phyloP scores from a whole-genome alignment of 495 filamentous ascomycete genomes.

The Penicillium egyptiacum region DNA sequence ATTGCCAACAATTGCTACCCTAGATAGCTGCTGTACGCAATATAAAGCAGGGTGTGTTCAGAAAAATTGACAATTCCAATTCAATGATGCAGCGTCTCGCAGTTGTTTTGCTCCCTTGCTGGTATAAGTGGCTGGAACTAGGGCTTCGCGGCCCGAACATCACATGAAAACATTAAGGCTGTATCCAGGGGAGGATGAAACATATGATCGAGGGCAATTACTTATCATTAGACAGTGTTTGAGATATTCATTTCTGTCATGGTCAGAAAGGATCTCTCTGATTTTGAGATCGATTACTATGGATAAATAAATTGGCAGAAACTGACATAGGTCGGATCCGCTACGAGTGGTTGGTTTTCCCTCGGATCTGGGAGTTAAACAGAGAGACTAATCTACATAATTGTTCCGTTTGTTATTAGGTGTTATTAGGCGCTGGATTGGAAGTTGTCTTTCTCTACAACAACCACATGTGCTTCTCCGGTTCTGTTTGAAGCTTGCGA shows the following conservation, averaged over 20 bases:
- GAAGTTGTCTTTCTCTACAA: not conserved
- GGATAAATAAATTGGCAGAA: not conserved
- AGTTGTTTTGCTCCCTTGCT: conserved; percentile 24
- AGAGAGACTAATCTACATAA: not conserved
- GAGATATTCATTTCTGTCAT: not conserved
- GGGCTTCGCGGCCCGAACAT: not conserved
- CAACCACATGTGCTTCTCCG: not conserved
- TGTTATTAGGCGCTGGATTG: not conserved
- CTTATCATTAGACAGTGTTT: not conserved
- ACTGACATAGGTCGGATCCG: not conserved
- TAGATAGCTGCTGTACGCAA: conserved; percentile 10
- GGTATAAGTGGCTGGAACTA: conserved; percentile 23
- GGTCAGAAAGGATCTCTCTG: not conserved
- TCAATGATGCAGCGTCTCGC: not conserved
- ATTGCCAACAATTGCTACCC: conserved; percentile 15
- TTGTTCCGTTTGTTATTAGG: not conserved
- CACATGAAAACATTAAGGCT: conserved; percentile 23
- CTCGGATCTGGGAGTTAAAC: not conserved
- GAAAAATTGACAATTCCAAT: not conserved
- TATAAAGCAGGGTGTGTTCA: conserved; percentile 7
- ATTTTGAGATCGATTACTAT: not conserved
- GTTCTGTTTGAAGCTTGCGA: not conserved
- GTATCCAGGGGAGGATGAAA: conserved; percentile 6
- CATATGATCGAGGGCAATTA: not conserved
- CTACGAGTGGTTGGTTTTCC: not conserved